These are phyloP conservation scores for Suhomyces guaymorum DNA, from an alignment of 1,139 yeast species.

Conservation along the genomic window DNA sequence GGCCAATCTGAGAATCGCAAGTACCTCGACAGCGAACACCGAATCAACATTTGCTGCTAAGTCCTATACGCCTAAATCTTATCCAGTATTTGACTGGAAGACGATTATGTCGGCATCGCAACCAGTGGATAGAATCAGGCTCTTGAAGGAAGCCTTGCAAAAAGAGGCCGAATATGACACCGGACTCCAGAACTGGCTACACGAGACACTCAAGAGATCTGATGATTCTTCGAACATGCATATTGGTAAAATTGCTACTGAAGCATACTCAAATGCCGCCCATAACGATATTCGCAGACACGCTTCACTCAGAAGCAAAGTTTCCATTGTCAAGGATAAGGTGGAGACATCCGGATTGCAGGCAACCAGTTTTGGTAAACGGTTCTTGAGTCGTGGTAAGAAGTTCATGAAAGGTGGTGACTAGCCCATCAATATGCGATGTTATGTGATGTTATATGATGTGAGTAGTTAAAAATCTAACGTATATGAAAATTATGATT, in stretches of 20 bases:
- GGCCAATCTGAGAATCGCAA: slow-evolving; percentile 3
- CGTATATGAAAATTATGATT: no score
- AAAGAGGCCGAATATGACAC: slow-evolving; percentile 45
- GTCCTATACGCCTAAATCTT: slow-evolving; percentile 17
- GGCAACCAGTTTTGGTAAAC: slow-evolving; percentile 46
- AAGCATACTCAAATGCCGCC: slow-evolving; percentile 50
- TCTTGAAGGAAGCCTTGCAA: slow-evolving; percentile 42
- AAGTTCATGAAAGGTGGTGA: slow-evolving; percentile 36
- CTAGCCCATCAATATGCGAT: no score
- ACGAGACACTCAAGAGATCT: slow-evolving; percentile 38
- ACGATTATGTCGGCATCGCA: slow-evolving; percentile 45
- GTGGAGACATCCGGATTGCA: slow-evolving; percentile 45
- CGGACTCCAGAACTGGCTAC: slow-evolving; percentile 51
- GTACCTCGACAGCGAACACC: slow-evolving; percentile 6
- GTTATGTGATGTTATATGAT: no score
- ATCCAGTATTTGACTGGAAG: slow-evolving; percentile 48
- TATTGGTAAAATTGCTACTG: slow-evolving; percentile 47
- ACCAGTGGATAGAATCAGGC: slow-evolving; percentile 42
- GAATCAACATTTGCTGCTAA: slow-evolving; percentile 5
- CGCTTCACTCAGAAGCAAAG: slow-evolving; percentile 43
- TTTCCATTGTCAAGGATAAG: slow-evolving; percentile 45
- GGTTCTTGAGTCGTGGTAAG: slow-evolving; percentile 43
- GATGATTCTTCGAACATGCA: slow-evolving; percentile 40
- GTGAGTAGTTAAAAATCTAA: no score
- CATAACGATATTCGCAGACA: slow-evolving; percentile 48